These are phyloP conservation scores for Pterocarpus santalinus DNA, from an alignment of 306 rosid species.

Conservation along the genomic window DNA sequence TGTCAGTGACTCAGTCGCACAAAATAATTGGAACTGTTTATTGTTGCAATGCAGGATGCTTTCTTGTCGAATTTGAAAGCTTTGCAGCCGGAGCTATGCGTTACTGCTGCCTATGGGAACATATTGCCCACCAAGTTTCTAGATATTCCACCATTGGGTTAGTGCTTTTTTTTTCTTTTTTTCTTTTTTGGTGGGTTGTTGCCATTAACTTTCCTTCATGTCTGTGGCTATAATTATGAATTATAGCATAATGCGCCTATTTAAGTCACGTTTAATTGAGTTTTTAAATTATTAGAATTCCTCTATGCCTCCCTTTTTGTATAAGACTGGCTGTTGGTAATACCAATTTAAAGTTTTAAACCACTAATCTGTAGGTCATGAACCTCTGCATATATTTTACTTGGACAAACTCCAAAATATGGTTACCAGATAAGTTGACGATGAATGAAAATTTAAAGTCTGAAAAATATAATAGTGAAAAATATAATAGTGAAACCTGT, in stretches of 20 bases:
- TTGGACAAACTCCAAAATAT: background rate
- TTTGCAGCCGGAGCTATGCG: slow-evolving; percentile 82
- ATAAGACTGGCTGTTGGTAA: background rate
- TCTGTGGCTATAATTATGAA: background rate
- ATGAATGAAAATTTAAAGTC: background rate
- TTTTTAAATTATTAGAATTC: background rate
- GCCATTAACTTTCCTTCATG: background rate
- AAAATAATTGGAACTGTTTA: background rate
- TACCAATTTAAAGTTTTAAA: background rate
- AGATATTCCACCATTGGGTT: slow-evolving; percentile 61
- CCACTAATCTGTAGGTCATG: background rate
- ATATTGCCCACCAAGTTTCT: slow-evolving; percentile 59
- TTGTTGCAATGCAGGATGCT: slow-evolving; percentile 56
- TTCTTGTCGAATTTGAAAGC: slow-evolving; percentile 78
- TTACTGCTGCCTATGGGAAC: slow-evolving; percentile 62
- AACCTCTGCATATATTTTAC: background rate
- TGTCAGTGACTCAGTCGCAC: too few relatives aligned
- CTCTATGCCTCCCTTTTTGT: background rate
- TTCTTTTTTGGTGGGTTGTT: slow-evolving; percentile 4
- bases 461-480: slow-evolving; percentile 4
- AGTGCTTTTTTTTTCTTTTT: background rate
- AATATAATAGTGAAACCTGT: background rate
- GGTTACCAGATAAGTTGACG: background rate
- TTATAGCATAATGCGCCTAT: background rate
- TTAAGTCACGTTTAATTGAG: background rate